phyloP scores from a whole-genome alignment of 2,329 filamentous ascomycete genomes.

The Leptodontidium sp. region DNA sequence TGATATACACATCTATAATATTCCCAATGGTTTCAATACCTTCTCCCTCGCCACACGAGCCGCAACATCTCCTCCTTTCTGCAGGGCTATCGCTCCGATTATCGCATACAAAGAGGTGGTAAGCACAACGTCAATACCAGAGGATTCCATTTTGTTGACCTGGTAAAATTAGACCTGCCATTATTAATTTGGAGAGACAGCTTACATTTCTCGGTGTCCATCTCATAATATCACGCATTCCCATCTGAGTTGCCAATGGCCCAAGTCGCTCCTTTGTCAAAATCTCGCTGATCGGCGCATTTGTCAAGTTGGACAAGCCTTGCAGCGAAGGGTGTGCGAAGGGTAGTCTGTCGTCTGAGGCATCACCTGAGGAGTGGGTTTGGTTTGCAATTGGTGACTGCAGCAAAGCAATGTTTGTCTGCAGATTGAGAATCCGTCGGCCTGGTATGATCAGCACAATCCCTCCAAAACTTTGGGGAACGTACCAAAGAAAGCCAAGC shows the following conservation, averaged over 20 bases:
- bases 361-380: conserved; percentile 50
- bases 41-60: conserved; percentile 78
- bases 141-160: conserved; percentile 73
- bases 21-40: conserved; percentile 46
- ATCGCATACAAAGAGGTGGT: conserved; percentile 84
- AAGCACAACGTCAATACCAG: conserved; percentile 78
- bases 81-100: conserved; percentile 87
- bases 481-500: conserved; percentile 86
- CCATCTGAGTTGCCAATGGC: conserved; percentile 72
- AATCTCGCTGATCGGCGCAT: conserved; percentile 65
- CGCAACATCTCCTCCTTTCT: conserved; percentile 82
- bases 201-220: conserved; percentile 87
- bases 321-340: conserved; percentile 76
- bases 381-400: conserved; percentile 49
- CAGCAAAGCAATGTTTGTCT: conserved; percentile 69
- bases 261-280: conserved; percentile 72
- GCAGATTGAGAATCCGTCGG: conserved; percentile 65
- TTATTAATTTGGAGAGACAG: conserved; percentile 6
- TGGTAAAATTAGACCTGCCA: conserved; percentile 46
- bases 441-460: conserved; percentile 52
- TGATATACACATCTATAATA: conserved; percentile 41
- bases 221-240: conserved; percentile 77
- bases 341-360: conserved; percentile 62
- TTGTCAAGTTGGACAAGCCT: conserved; percentile 76
- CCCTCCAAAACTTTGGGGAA: conserved; percentile 20